These are phyloP conservation scores for Sextonia rubra DNA, from an alignment of 164 flowering plant species.

Conservation along the genomic window DNA sequence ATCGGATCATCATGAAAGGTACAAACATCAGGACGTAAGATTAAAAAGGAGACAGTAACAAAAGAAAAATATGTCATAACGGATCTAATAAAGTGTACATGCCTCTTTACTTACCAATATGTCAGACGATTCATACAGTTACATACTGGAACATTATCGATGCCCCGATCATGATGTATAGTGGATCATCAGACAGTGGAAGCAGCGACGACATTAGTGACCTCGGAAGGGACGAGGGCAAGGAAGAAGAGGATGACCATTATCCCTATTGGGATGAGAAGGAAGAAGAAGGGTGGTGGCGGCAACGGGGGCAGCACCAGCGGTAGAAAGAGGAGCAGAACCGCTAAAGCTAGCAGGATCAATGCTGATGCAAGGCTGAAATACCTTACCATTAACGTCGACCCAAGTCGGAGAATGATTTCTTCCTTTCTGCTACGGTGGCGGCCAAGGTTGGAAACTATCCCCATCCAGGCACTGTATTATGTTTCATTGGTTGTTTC, in stretches of 20 bases:
- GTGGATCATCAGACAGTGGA: conserved; percentile 5
- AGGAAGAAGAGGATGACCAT: conserved; percentile 11
- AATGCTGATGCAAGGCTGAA: background rate
- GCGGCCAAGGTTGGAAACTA: background rate
- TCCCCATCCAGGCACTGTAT: background rate
- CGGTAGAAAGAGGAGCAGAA: conserved; percentile 6
- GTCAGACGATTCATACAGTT: too few relatives aligned
- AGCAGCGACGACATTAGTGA: conserved; percentile 6
- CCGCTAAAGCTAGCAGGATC: conserved; percentile 10
- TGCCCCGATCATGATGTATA: background rate
- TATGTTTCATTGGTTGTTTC: background rate
- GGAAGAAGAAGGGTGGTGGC: conserved; percentile 13
- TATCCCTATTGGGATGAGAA: conserved; percentile 12
- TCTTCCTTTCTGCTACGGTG: background rate
- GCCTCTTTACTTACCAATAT: too few relatives aligned
- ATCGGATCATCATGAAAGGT: too few relatives aligned
- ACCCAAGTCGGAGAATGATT: background rate
- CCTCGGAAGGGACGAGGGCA: conserved; percentile 11
- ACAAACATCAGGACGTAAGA: too few relatives aligned
- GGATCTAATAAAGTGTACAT: too few relatives aligned
- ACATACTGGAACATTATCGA: too few relatives aligned
- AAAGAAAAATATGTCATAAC: too few relatives aligned
- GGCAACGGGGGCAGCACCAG: conserved; percentile 17
- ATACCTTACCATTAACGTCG: conserved; percentile 10
- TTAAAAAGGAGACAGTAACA: too few relatives aligned